Evolutionary conservation across 2,329 filamentous ascomycete genomes (phyloP).

Genomic region (Sclerotiophoma versabilis): DNA sequence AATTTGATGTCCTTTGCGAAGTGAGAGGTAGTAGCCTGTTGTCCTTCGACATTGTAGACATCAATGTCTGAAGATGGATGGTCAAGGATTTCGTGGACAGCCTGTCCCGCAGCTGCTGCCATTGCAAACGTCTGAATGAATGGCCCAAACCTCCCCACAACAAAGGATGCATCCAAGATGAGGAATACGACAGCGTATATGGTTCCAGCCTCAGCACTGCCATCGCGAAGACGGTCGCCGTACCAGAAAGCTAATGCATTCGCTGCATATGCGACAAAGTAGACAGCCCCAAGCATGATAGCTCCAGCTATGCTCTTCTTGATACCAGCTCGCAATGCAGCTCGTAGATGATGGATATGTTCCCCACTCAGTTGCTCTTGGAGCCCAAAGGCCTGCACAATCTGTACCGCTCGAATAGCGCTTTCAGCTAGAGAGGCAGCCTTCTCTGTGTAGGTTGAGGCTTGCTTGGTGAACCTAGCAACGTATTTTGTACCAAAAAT

Average conservation of each 20-base stretch:
- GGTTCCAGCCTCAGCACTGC: constrained; percentile 54
- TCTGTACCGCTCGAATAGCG: constrained; percentile 55
- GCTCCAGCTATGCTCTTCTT: constrained; percentile 52
- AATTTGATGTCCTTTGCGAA: constrained; percentile 46
- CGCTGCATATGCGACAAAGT: constrained; percentile 55
- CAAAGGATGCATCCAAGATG: constrained; percentile 68
- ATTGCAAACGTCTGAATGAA: constrained; percentile 64
- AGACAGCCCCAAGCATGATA: constrained; percentile 53
- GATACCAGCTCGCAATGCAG: constrained; percentile 47
- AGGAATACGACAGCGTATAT: constrained; percentile 71
- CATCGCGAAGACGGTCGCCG: constrained; percentile 42
- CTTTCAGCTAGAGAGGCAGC: constrained; percentile 56
- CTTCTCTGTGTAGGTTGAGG: constrained; percentile 49
- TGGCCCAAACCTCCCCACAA: constrained; percentile 69
- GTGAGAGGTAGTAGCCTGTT: constrained; percentile 21
- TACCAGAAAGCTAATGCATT: constrained; percentile 58
- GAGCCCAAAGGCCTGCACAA: constrained; percentile 58
- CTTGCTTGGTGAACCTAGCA: constrained; percentile 50
- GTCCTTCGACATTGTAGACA: constrained; percentile 44
- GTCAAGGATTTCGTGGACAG: constrained; percentile 55
- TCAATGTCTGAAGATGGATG: constrained; percentile 49
- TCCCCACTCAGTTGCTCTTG: constrained; percentile 50
- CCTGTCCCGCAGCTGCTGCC: constrained; percentile 60
- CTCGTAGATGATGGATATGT: constrained; percentile 45
- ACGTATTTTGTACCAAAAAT: constrained; percentile 52